Base-by-base conservation (phyloP, 768 basidiomycete species). In the Cantharellus anzutake region DNA sequence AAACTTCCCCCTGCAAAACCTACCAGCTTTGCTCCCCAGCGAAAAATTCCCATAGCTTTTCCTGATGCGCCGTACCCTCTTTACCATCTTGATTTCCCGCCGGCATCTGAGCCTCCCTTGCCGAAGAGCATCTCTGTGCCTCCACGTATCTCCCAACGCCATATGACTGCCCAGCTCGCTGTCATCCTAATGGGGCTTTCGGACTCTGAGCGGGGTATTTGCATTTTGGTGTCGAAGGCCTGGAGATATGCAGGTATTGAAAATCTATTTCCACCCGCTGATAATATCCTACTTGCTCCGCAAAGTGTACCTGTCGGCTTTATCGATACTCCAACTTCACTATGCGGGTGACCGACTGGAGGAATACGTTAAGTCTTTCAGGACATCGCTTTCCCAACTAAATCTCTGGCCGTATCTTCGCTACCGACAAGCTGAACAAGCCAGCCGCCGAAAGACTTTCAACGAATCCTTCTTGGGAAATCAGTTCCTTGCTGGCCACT, bases 371-470 rank as follows among this genome's bases (percentile, higher is more conserved):
- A 60, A 69, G 51, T 66, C 67, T 5, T 70, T 77, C 64, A 80
- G 86, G 62, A 72, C 82, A 66, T 87, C 85, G 84, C 83, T 83
- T 3, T 86, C 85, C n/a, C 66, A 67, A 5, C 70, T 77, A 63
- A 80, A 86, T 63, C 72, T 82, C 66, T 88, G 86, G 86, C 83
- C 84, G 4, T 86, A 86, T 67, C 73, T 86, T 41, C 69, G 68
- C 37, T 65, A 71, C 29, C 77, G 84, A n/a, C 65, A 72, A 60
- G 62, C 65, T 5, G 82, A 85, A 66, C 64, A 67, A 1, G 44
- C 61, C 0, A 60, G 59, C 16, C 72, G 78, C 44, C 73, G 70
- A 58, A 59, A 60, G 2, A 63, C 64, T n/a, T 83, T 78, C 65
- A 63, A 69, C 4, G 60, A 61, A 5, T 80, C 81, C 3, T 82